Evolutionary conservation across 805 yeast genomes (phyloP).

Genomic region (Sugiyamaella lignohabitans): DNA sequence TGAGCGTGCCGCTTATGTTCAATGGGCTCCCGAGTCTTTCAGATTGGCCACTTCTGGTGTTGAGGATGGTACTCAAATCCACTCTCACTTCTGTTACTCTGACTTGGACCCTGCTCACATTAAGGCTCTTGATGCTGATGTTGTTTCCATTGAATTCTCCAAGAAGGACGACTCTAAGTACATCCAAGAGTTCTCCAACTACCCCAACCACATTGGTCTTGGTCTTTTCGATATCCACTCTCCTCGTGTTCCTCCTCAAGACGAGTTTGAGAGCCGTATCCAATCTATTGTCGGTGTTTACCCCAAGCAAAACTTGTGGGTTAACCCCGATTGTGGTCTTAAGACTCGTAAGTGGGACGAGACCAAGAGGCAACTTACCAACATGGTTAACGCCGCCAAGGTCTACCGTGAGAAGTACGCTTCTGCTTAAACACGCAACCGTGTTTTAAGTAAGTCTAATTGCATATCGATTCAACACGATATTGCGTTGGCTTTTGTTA

Average conservation of each 20-base stretch:
- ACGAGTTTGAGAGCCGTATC: slow-evolving; percentile 91
- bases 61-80: slow-evolving; percentile 90
- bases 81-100: slow-evolving; percentile 99
- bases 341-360: slow-evolving; percentile 99
- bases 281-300: slow-evolving; percentile 91
- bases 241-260: slow-evolving; percentile 98
- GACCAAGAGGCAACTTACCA: slow-evolving; percentile 87
- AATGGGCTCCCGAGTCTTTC: slow-evolving; percentile 99
- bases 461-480: slow-evolving; percentile 6
- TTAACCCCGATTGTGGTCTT: slow-evolving; percentile 99
- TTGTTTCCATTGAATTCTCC: slow-evolving; percentile 97
- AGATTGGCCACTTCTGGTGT: slow-evolving; percentile 99
- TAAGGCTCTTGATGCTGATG: slow-evolving; percentile 99
- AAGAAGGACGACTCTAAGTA: slow-evolving; percentile 99
- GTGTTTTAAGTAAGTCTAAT: too few species aligned
- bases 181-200: slow-evolving; percentile 94
- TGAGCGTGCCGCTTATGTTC: slow-evolving; percentile 92
- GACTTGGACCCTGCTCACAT: slow-evolving; percentile 99
- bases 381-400: slow-evolving; percentile 99
- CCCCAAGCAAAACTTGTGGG: slow-evolving; percentile 99
- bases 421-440: slow-evolving; percentile 15
- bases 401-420: slow-evolving; percentile 65
- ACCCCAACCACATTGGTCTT: slow-evolving; percentile 99
- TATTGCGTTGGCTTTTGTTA: slow-evolving; percentile 1
- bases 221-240: slow-evolving; percentile 99